Percentiles rank a stretch among this genome's conserved stretches.
phyloP scores from a whole-genome alignment of 345 rosid genomes.

The Toxicodendron radicans region DNA sequence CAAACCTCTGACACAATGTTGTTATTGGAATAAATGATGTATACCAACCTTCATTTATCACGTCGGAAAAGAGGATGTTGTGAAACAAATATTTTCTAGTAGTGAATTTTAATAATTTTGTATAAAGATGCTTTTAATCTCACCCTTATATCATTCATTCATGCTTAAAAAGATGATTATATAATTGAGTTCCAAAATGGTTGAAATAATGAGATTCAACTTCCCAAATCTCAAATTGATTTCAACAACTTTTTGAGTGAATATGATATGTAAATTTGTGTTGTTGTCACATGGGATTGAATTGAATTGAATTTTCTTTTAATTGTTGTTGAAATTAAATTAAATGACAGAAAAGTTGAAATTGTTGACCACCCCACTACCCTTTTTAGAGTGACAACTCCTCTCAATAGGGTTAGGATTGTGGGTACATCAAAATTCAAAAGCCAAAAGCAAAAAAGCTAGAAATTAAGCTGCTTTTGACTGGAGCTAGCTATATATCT shows the following conservation, averaged over 20 bases:
- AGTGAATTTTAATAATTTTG: no score
- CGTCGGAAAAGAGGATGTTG: no score
- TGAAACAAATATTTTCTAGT: no score
- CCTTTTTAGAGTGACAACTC: not conserved
- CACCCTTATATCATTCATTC: no score
- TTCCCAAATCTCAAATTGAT: not conserved
- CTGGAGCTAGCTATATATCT: not conserved
- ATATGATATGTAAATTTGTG: not conserved
- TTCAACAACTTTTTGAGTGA: not conserved
- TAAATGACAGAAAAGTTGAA: not conserved
- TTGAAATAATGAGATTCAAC: not conserved
- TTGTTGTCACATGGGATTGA: not conserved
- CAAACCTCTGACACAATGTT: no score
- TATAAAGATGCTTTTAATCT: no score
- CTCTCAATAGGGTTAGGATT: constrained; percentile 9
- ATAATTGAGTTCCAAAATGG: no score
- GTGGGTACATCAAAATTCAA: constrained; percentile 6
- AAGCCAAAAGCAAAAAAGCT: not conserved
- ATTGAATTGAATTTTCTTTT: no score
- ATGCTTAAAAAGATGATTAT: no score
- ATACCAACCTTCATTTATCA: no score
- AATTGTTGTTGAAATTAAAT: no score
- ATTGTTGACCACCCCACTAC: constrained; percentile 13
- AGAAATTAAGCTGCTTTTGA: constrained; percentile 18
- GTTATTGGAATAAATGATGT: no score